These are phyloP conservation scores for Penicillium occitanis DNA, from an alignment of 2,329 filamentous ascomycete species.

Conservation along the genomic window DNA sequence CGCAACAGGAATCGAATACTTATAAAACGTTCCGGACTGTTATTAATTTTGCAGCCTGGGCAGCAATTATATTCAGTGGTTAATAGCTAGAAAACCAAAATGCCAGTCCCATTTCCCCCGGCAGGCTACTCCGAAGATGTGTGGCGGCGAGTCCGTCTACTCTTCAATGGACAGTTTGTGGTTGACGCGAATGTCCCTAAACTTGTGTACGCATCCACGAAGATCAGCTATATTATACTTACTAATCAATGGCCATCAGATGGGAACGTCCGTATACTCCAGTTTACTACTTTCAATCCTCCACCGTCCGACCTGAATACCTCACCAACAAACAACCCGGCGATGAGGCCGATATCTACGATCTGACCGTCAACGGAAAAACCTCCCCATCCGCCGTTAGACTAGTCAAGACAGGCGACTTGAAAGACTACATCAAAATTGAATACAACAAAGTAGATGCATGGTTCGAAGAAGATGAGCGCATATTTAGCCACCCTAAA, in stretches of 20 bases:
- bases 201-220: slow-evolving; percentile 13
- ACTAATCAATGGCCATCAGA: background rate
- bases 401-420: background rate
- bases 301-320: background rate
- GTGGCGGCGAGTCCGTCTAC: slow-evolving; percentile 18
- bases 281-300: slow-evolving; percentile 15
- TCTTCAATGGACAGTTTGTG: slow-evolving; percentile 20
- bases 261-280: slow-evolving; percentile 19
- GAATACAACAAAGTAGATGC: slow-evolving; percentile 17
- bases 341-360: slow-evolving; percentile 11
- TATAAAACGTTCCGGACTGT: no score
- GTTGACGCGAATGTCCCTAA: slow-evolving; percentile 18
- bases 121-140: slow-evolving; percentile 23
- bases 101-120: slow-evolving; percentile 18
- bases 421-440: slow-evolving; percentile 15
- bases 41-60: background rate
- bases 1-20: background rate
- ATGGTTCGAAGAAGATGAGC: slow-evolving; percentile 22
- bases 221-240: background rate
- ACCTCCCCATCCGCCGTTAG: slow-evolving; percentile 14
- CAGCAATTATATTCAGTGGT: background rate
- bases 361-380: slow-evolving; percentile 10
- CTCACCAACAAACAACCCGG: slow-evolving; percentile 10
- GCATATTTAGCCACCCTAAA: slow-evolving; percentile 20
- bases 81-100: background rate